Conservation (phyloP, 1,284 basidiomycete genomes). For the Fomitiporia mediterranea region DNA sequence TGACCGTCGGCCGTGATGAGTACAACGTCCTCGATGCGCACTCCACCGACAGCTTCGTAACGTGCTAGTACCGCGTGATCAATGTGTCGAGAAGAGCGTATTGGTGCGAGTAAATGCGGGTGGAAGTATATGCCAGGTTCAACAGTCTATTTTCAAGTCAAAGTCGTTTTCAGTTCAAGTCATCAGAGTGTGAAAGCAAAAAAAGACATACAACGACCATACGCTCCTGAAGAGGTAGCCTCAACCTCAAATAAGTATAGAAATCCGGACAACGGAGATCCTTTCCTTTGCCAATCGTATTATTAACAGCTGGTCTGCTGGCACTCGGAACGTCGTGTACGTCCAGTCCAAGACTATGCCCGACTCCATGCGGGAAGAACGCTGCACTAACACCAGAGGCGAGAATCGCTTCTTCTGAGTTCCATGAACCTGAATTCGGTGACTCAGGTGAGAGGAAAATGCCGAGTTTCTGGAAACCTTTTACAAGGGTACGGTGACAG, state of each 20-base stretch:
- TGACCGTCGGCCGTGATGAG: conserved; percentile 61
- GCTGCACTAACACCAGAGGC: conserved; percentile 71
- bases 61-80: conserved; percentile 64
- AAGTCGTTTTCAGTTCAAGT: conserved; percentile 6
- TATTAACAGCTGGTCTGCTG: conserved; percentile 57
- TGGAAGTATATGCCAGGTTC: conserved; percentile 90
- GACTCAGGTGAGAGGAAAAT: conserved; percentile 66
- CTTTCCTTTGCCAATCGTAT: conserved; percentile 39
- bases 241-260: conserved; percentile 73
- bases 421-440: conserved; percentile 47
- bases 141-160: conserved; percentile 50
- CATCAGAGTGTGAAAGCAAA: not conserved
- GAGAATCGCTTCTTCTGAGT: conserved; percentile 64
- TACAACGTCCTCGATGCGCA: conserved; percentile 87
- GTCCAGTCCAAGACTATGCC: conserved; percentile 85
- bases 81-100: conserved; percentile 65
- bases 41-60: conserved; percentile 80
- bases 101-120: conserved; percentile 66
- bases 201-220: conserved; percentile 73
- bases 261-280: conserved; percentile 56
- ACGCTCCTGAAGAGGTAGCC: conserved; percentile 63
- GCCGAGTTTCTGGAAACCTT: conserved; percentile 77
- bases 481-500: conserved; percentile 74
- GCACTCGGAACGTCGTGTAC: conserved; percentile 82
- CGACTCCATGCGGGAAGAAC: conserved; percentile 91